These are phyloP conservation scores for Celoporthe dispersa DNA, from an alignment of 2,329 filamentous ascomycete genomes.

Conservation along the genomic window DNA sequence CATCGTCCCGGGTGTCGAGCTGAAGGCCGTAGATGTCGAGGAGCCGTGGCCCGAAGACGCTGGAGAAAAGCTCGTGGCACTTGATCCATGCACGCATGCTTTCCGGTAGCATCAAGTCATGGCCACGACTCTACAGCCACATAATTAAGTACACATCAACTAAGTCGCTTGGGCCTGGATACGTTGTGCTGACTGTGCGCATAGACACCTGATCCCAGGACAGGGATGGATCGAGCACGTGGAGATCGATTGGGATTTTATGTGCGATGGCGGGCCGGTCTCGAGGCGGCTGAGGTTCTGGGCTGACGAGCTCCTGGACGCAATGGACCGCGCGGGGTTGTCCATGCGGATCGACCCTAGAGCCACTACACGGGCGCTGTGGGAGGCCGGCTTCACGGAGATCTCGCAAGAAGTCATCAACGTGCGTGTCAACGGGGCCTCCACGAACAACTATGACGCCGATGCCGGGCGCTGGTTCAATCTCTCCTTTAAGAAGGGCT, in stretches of 20 bases:
- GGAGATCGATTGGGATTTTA: conserved; percentile 83
- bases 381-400: conserved; percentile 77
- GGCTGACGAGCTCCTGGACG: conserved; percentile 69
- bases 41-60: conserved; percentile 63
- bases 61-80: conserved; percentile 67
- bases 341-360: conserved; percentile 64
- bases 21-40: conserved; percentile 78
- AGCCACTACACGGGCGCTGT: conserved; percentile 63
- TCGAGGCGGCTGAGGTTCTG: conserved; percentile 62
- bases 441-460: conserved; percentile 64
- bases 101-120: conserved; percentile 76
- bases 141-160: conserved; percentile 60
- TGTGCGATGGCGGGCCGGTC: conserved; percentile 69
- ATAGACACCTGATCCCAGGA: conserved; percentile 76
- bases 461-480: conserved; percentile 85
- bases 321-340: conserved; percentile 67
- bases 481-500: conserved; percentile 71
- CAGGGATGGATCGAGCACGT: conserved; percentile 82
- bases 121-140: conserved; percentile 75
- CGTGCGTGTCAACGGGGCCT: conserved; percentile 77
- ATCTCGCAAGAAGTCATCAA: conserved; percentile 71
- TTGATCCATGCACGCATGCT: conserved; percentile 83
- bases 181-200: conserved; percentile 31
- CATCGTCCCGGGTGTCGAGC: conserved; percentile 71
- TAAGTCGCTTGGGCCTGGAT: neutral